Base-by-base conservation (phyloP, 2,329 filamentous ascomycete genomes). In the Monilinia vaccinii-corymbosi region DNA sequence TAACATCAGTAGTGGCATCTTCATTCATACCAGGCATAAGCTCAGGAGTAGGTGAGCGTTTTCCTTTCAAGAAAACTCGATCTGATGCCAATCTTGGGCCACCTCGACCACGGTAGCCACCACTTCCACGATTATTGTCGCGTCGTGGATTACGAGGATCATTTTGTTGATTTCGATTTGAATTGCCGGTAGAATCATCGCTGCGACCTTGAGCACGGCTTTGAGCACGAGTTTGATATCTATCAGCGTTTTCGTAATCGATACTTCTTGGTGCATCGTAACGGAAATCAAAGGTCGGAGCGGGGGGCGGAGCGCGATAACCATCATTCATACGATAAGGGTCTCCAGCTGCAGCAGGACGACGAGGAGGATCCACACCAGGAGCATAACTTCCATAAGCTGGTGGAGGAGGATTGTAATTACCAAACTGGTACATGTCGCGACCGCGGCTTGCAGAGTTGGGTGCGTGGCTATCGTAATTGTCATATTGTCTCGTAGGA, bases 1-100 rank as follows among this genome's bases (percentile, higher is more conserved):
- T 84, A 14, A 77, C 76, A 52, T 59, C 64, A 32, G 61, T 48
- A n/a, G 55, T 60, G 48, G 63, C 58, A 23, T 69, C 68, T 56
- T 68, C 70, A 42, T 70, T 67, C 67, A 73, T 72, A 44, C 70
- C 70, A 28, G 67, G 61, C 70, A 73, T 71, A 18, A 71, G 61
- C 40, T 72, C 70, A 52, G 71, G 71, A 6, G 71, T 73, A 23
- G 70, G 70, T n/a, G 62, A 70, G 53, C 71, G 70, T 47, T 71
- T 72, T n/a, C 65, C 65, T 42, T 69, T 67, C 13, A 73, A 62
- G 46, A 73, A 72, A 1, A 66, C 69, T 50, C 71, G 65, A 58
- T 73, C 68, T 18, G 71, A 68, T 42, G 71, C 69, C 50, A 66
- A 53, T 65, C 67, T 65, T 49, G 64, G 66, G 47, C 65, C 66